Conservation (phyloP, 805 yeast genomes). For the Spathaspora girioi region DNA sequence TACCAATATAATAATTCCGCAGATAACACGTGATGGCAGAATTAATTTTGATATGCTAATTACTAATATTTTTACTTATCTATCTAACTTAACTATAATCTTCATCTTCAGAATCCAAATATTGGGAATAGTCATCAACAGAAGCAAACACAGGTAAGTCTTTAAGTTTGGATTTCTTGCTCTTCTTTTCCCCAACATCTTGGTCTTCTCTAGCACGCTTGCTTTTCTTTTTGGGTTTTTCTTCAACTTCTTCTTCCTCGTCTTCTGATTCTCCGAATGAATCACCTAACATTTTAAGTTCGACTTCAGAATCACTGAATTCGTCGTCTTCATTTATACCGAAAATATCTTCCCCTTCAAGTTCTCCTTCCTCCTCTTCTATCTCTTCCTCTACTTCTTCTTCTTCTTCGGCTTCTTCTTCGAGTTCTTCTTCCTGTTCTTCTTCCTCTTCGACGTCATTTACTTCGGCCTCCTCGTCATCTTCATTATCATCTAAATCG, state of each 20-base stretch:
- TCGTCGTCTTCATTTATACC: slow-evolving; percentile 25
- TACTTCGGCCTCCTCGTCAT: slow-evolving; percentile 32
- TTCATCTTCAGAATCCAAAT: slow-evolving; percentile 64
- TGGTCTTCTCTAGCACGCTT: slow-evolving; percentile 20
- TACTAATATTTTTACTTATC: too few relatives aligned
- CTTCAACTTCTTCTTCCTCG: slow-evolving; percentile 20
- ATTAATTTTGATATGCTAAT: background rate
- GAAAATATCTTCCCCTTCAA: slow-evolving; percentile 16
- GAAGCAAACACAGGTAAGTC: slow-evolving; percentile 83
- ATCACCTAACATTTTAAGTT: slow-evolving; percentile 25
- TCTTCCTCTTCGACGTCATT: slow-evolving; percentile 23
- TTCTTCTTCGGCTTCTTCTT: slow-evolving; percentile 28
- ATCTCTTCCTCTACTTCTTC: slow-evolving; percentile 22
- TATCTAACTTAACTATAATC: slow-evolving; percentile 17
- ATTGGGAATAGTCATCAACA: slow-evolving; percentile 80
- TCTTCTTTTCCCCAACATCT: slow-evolving; percentile 26
- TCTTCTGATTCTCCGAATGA: slow-evolving; percentile 31
- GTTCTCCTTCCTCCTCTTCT: slow-evolving; percentile 22
- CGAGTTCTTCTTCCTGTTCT: slow-evolving; percentile 12
- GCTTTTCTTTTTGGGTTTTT: slow-evolving; percentile 18
- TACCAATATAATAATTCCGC: background rate
- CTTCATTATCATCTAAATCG: slow-evolving; percentile 41
- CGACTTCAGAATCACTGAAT: slow-evolving; percentile 19
- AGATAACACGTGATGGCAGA: background rate
- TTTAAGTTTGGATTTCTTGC: slow-evolving; percentile 56